Base-by-base conservation (phyloP, 2,329 filamentous ascomycete species). In the Calonectria henricotiae region DNA sequence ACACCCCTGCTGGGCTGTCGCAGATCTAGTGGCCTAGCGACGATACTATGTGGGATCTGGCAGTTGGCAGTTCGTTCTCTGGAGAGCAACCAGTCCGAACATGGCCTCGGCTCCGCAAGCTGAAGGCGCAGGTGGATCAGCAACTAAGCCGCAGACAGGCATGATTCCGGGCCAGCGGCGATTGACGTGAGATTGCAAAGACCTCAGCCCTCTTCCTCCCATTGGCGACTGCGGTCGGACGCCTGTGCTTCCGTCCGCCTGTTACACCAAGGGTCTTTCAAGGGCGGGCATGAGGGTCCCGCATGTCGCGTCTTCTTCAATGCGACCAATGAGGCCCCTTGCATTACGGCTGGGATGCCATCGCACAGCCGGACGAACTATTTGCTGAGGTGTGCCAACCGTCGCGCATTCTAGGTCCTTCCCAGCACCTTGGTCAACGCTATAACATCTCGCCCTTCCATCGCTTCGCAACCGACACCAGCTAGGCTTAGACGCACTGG, bases 61-160 rank as follows among this genome's bases (percentile, higher is more conserved):
- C 51, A 58, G 32, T 37, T 35, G 32, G 20, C 51, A 39, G 12
- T 17, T 49, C 23, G 20, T 20, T 3, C 3, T 51, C 20, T 13
- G 51, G 2, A 13, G 17, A 55, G 6, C 30, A 39, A 25, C 51
- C 51, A 58, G 20, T 32, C 51, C 37, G 37, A 39, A 58, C 23
- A 9, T 23, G 35, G 51, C 12, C 20, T 58, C 51, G 51, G 51
- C 51, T 58, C 51, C 51, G 51, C 35, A n/a, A 25, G 35, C 51
- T 58, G 51, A 39, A 23, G n/a, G 4, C 8, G n/a, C 32, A 11
- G 25, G 51, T 58, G 51, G 51, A 58, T 39, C 51, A 32, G 51
- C 51, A 37, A 39, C 51, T 58, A 58, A 15, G 51, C 51, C 51
- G 51, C 20, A 58, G 51, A 37, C 39, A 23, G 51, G n/a, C 51